phyloP scores from a whole-genome alignment of 1,284 basidiomycete genomes.

The Blastosporella zonata region DNA sequence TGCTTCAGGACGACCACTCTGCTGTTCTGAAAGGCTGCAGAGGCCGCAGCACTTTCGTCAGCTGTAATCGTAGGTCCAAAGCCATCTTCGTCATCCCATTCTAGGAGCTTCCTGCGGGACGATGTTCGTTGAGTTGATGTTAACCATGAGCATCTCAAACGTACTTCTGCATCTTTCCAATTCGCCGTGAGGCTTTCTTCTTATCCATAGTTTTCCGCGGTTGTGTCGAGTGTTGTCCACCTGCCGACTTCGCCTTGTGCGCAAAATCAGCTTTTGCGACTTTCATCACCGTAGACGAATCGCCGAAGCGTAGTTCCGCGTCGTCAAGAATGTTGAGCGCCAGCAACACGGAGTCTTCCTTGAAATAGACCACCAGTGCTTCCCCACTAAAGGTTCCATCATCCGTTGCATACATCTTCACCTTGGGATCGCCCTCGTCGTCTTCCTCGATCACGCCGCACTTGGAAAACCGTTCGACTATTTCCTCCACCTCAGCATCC shows the following conservation, averaged over 20 bases:
- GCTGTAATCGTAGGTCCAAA: slow-evolving; percentile 68
- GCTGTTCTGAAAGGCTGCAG: slow-evolving; percentile 52
- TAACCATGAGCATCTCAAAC: slow-evolving; percentile 25
- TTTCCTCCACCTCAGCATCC: slow-evolving; percentile 73
- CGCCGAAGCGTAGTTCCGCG: slow-evolving; percentile 86
- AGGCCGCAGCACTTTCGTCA: slow-evolving; percentile 40
- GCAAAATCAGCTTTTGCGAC: slow-evolving; percentile 86
- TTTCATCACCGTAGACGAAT: slow-evolving; percentile 70
- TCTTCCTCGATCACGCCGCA: slow-evolving; percentile 94
- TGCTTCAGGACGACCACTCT: slow-evolving; percentile 90
- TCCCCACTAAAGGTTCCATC: slow-evolving; percentile 94
- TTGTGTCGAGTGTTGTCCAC: slow-evolving; percentile 32
- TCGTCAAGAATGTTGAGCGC: slow-evolving; percentile 90
- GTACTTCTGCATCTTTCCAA: slow-evolving; percentile 89
- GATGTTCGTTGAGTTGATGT: neutral
- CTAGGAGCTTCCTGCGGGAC: slow-evolving; percentile 65
- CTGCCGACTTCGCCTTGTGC: slow-evolving; percentile 47
- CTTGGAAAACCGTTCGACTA: slow-evolving; percentile 82
- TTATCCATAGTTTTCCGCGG: slow-evolving; percentile 76
- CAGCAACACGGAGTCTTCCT: slow-evolving; percentile 89
- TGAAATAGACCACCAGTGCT: slow-evolving; percentile 95
- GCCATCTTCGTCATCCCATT: slow-evolving; percentile 86
- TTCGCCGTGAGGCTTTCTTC: slow-evolving; percentile 75
- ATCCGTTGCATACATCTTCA: slow-evolving; percentile 92
- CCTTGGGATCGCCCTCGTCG: slow-evolving; percentile 80